Base-by-base conservation (phyloP, 352 stramenopile species). In the Phytopythium oedochilum region DNA sequence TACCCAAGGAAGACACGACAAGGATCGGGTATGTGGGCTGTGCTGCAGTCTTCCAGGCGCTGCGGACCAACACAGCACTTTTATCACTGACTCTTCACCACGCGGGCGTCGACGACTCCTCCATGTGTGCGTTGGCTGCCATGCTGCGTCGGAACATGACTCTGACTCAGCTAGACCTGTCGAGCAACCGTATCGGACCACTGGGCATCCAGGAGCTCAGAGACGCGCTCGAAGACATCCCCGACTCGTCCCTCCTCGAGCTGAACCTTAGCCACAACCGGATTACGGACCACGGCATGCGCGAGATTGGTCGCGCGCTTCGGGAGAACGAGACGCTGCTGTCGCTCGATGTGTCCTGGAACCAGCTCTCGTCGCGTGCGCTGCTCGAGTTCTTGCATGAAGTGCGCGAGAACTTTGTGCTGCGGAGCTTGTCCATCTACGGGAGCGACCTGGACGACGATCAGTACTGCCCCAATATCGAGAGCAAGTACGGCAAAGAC, bases 321-420 rank as follows among this genome's bases (percentile, higher is more conserved):
- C 54, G 68, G 40, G 79, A 89, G 53, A 92, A 92, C 50, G 83
- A 92, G 50, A 89, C 83, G 25, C 60, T 92, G 14, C 66, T 79
- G 44, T 72, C 60, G 36, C 71, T 88, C 4, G 64, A 92, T 53
- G 49, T 87, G 15, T 90, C 74, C 36, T 88, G 67, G 78, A 92
- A 89, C 38, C 74, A 73, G 22, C 59, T 86, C 12, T 75, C 63
- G 4, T 75, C 78, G 4, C 58, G 60, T 7, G 70, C 66, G 23
- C 52, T 87, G 5, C 64, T 88, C 8, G 42, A 46, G 5, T 49
- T 92, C 22, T 57, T 89, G 14, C 53, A 52, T 3, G 61, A 64
- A 11, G 35, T 88, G 32, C 62, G 72, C 20, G 75, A 86, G 20
- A 88, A 87, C 22, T 88, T 88, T 55, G 75, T 68, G 25, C 59